Evolutionary conservation across 2,329 filamentous ascomycete species (phyloP).

Genomic region (Fusarium vanettenii): DNA sequence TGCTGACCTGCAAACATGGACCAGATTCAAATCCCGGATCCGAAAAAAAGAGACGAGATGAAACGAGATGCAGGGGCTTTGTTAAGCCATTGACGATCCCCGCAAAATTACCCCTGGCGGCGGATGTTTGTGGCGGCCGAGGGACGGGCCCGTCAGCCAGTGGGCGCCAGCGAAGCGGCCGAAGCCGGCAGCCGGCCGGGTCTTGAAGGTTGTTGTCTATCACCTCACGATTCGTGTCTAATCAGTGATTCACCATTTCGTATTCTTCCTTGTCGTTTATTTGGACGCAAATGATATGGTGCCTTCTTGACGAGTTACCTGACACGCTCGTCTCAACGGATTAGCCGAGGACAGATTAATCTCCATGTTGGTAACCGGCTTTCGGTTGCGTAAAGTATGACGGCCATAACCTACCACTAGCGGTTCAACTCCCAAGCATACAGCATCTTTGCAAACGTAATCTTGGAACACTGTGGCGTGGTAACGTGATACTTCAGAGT

Average conservation of each 20-base stretch:
- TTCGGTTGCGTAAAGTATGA: neutral
- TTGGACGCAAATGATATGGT: neutral
- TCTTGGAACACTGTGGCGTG: neutral
- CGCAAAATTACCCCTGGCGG: conserved; percentile 28
- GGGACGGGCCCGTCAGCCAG: conserved; percentile 8
- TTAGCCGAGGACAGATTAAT: neutral
- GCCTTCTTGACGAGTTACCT: neutral
- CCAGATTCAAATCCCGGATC: neutral
- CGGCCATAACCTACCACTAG: neutral
- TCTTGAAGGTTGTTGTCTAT: neutral
- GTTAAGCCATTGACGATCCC: conserved; percentile 4
- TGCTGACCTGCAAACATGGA: neutral
- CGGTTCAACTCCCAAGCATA: neutral
- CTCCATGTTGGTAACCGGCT: neutral
- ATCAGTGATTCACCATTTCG: neutral
- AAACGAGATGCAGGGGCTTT: conserved; percentile 5
- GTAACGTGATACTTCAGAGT: neutral
- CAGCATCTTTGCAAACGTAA: neutral
- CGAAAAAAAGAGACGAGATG: conserved; percentile 13
- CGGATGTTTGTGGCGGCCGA: neutral
- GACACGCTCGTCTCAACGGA: neutral
- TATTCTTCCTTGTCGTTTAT: neutral
- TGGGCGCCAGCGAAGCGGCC: conserved; percentile 9
- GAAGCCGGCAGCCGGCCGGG: neutral
- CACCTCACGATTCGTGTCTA: neutral